Base-by-base conservation (phyloP, 257 asterid species). In the Nicotiana otophora region DNA sequence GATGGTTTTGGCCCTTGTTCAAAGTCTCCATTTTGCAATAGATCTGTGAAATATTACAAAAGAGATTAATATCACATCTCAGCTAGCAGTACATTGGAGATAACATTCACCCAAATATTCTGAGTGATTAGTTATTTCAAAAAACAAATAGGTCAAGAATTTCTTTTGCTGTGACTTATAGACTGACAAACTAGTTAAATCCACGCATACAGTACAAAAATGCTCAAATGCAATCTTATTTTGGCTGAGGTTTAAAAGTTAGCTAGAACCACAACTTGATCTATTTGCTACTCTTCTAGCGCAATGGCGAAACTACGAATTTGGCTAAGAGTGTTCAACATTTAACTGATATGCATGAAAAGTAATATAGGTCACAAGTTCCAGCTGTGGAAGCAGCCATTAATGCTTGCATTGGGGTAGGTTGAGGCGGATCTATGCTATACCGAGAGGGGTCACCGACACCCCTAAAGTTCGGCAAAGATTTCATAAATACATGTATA, bases 21-120 rank as follows among this genome's bases (percentile, higher is more conserved):
- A 11, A 94, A 94, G 88, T 92, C 86, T 12, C 96, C 98, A 81
- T 94, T 94, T 34, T 85, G 87, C 2, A 92, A 83, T 69, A 92
- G 83, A 72, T 90, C 96, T 94, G 78, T 54, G 63, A 54, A 39
- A 68, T 75, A 15, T 20, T 39, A 53, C 0, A 14, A 70, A 70
- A 70, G 34, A 23, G 34, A 0, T 20, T 4, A 46, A 23, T 7
- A 51, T 48, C 14, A 74, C 9, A 5, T 30, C 62, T 48, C 80
- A 74, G 0, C 3, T 51, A 26, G 16, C 60, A 48, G 26, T 26
- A 46, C 9, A 72, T 72, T 42, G 53, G 36, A 72, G 0, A 46
- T 3, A 46, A 72, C 15, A 72, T 72, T 72, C 33, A 23, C 53
- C 53, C 23, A 72, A 46, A 72, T 42, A 42, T 42, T 72, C 20